phyloP scores from a whole-genome alignment of 257 asterid genomes.

The Anisodus tanguticus region DNA sequence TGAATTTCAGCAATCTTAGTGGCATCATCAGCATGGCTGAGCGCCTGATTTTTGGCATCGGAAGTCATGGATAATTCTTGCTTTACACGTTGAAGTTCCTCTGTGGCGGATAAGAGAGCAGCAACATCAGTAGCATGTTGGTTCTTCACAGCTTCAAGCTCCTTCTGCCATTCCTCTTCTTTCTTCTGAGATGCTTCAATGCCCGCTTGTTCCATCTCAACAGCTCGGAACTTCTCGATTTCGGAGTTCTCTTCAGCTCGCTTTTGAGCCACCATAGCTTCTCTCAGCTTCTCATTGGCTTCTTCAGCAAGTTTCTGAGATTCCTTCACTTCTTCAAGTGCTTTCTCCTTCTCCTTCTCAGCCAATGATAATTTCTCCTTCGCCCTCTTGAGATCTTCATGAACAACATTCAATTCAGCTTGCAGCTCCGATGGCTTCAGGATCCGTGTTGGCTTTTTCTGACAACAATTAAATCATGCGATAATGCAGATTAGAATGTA shows the following conservation, averaged over 20 bases:
- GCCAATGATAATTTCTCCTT: constrained; percentile 66
- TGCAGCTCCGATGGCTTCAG: constrained; percentile 72
- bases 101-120: constrained; percentile 67
- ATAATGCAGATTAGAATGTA: constrained; percentile 28
- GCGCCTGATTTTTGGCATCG: constrained; percentile 87
- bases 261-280: constrained; percentile 82
- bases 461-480: constrained; percentile 32
- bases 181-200: constrained; percentile 85
- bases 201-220: constrained; percentile 94
- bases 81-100: constrained; percentile 76
- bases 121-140: constrained; percentile 80
- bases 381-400: constrained; percentile 88
- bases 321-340: constrained; percentile 75
- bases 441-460: constrained; percentile 73
- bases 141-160: constrained; percentile 74
- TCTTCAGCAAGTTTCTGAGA: constrained; percentile 72
- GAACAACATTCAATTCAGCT: constrained; percentile 64
- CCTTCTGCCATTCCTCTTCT: constrained; percentile 82
- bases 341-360: constrained; percentile 83
- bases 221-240: constrained; percentile 90
- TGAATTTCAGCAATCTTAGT: constrained; percentile 78
- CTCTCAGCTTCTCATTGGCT: constrained; percentile 86
- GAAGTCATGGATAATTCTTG: constrained; percentile 68
- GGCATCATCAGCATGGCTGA: constrained; percentile 82
- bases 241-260: constrained; percentile 87